Evolutionary conservation across 305 asterid genomes (phyloP).

Genomic region (Fraxinus sp.): DNA sequence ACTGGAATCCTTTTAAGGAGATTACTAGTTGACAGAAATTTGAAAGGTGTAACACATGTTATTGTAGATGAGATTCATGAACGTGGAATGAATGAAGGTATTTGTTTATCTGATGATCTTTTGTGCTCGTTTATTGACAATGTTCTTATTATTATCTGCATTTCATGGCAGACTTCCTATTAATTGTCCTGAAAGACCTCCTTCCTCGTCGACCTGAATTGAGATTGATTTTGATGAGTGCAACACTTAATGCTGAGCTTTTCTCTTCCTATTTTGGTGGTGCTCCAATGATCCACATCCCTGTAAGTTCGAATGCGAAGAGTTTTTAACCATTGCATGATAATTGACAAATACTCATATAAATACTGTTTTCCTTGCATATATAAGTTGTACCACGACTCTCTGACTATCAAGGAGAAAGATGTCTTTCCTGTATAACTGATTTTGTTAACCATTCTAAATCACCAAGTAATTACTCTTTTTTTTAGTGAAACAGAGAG

Average conservation of each 20-base stretch:
- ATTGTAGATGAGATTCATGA: conserved; percentile 94
- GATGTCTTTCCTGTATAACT: not conserved
- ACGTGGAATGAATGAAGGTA: conserved; percentile 99
- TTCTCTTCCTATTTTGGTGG: conserved; percentile 85
- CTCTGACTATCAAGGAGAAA: not conserved
- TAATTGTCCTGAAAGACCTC: conserved; percentile 88
- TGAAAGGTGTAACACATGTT: conserved; percentile 85
- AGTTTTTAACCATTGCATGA: conserved; percentile 14
- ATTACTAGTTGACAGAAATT: conserved; percentile 75
- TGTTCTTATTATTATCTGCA: conserved; percentile 33
- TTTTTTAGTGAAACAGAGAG: not conserved
- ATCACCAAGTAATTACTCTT: not conserved
- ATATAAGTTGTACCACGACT: not conserved
- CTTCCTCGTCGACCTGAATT: conserved; percentile 87
- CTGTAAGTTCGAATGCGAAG: conserved; percentile 49
- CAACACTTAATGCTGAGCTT: conserved; percentile 89
- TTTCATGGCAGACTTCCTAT: conserved; percentile 75
- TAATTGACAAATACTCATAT: not conserved
- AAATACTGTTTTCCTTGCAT: not conserved
- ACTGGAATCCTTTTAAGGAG: conserved; percentile 85
- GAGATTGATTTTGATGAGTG: conserved; percentile 87
- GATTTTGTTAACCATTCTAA: not conserved
- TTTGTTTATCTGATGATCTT: conserved; percentile 14
- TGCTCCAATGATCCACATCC: conserved; percentile 84
- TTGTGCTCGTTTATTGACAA: conserved; percentile 18